These are phyloP conservation scores for Oxytropis ochrocephala DNA, from an alignment of 306 rosid genomes.

Conservation along the genomic window DNA sequence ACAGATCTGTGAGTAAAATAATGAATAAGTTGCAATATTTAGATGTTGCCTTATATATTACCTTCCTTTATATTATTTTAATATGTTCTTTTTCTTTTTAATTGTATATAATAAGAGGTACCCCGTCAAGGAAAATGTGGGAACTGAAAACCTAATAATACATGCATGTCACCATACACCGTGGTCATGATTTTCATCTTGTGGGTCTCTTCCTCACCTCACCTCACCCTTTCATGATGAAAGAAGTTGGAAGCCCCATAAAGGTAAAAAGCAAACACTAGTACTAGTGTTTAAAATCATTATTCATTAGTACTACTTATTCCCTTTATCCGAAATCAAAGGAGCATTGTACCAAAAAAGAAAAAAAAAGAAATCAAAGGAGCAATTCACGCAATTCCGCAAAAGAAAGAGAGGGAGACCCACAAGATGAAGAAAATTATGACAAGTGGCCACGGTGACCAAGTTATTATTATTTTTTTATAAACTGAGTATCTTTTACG, in stretches of 20 bases:
- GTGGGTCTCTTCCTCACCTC: neutral
- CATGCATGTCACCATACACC: too few species aligned
- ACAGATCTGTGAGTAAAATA: too few species aligned
- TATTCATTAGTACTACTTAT: neutral
- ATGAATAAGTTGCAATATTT: too few species aligned
- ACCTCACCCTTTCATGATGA: neutral
- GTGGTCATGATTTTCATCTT: neutral
- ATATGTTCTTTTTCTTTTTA: too few species aligned
- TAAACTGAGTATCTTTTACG: too few species aligned
- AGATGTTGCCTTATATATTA: too few species aligned
- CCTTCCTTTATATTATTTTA: too few species aligned
- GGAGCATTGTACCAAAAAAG: too few species aligned
- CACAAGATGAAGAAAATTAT: constrained; percentile 23
- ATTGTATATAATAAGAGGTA: too few species aligned
- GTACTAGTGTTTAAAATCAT: neutral
- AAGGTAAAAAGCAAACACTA: constrained; percentile 14
- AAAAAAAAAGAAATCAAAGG: neutral
- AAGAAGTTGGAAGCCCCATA: constrained; percentile 14
- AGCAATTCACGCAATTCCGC: neutral
- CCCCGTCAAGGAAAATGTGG: too few species aligned
- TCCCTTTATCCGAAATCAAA: constrained; percentile 14
- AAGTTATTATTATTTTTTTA: too few species aligned
- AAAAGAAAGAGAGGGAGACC: neutral
- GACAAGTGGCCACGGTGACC: neutral
- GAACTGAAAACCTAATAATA: too few species aligned